Evolutionary conservation across 495 filamentous ascomycete species (phyloP), one percentile per base, ranked within the genome.

Genomic region (Neurospora terricola): DNA sequence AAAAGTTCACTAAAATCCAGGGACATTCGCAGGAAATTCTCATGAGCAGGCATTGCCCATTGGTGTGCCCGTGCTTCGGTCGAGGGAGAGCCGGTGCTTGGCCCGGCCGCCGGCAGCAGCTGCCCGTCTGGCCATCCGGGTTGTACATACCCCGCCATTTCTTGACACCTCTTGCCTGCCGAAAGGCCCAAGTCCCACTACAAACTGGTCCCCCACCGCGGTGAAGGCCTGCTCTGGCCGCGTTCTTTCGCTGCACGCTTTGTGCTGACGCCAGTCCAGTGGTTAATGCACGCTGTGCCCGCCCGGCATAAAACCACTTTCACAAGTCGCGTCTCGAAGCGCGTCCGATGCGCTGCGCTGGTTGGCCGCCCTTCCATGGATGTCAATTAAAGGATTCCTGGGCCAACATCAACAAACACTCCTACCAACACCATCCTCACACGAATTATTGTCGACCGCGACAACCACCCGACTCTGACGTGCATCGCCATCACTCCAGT

Each of bases 321-420:
- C 37, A 27, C 72, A 70, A 73, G 72, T 54, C 72, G 72, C 72
- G 72, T 73, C 72, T 69, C 37, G 30, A 37, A 73, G 30, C 72
- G 72, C 72, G 72, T 70, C 42, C 48, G 54, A 66, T 11, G 71
- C 30, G 30, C 18, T 21, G 48, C 42, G 66, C 72, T 73, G 38
- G 72, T 69, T 73, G 45, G 72, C 39, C 54, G 14, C 59, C 27
- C 54, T 66, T 66, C 54, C 54, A 66, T n/a, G n/a, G n/a, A n/a
- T 66, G 54, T 66, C 54, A 66, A 66, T 66, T 66, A 66, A 66
- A 66, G 54, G 54, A 66, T 66, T 34, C 54, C 14, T 18, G 48
- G 72, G 34, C 40, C 66, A 73, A 30, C 39, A 54, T 59, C 27
- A 36, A 38, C 69, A 70, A 73, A 73, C 59, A 66, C 27, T 39